Base-by-base conservation (phyloP, 768 basidiomycete genomes). In the Boletus rubropictus region DNA sequence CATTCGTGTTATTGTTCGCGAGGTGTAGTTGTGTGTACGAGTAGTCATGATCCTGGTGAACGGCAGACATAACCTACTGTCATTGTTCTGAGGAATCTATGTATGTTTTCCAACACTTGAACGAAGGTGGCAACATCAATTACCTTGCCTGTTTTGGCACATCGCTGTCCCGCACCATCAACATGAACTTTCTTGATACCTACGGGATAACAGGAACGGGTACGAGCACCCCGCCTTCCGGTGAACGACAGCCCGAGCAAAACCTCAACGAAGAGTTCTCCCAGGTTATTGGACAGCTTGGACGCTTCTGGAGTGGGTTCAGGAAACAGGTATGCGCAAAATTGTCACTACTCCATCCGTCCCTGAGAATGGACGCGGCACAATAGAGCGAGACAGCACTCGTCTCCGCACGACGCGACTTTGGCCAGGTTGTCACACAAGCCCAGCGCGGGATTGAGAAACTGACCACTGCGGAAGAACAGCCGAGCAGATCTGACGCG, bases 241-340 rank as follows among this genome's bases (percentile, higher is more conserved):
- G 48, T 20, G 59, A 50, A 18, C 69, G 64, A 31, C 65, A 71
- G 28, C 69, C 79, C 25, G 78, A 79, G 46, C 74, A 63, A 34
- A 79, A 74, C 46, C 69, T 96, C 36, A 84, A 94, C 59, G 86
- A 94, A 59, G 92, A 96, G 65, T 89, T 96, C 12, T 77, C 77
- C 2, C 85, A 95, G 58, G 92, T 92, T 20, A 80, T 94, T 34
- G 88, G 88, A n/a, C 85, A 89, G 58, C 71, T 95, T 11, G 82
- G 84, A 24, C 75, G 84, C 42, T 84, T 92, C 61, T 96, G 93
- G 93, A 90, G 90, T 37, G 87, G 89, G 25, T 86, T 94, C 60
- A 80, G 82, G 72, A 88, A 86, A 64, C 91, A 93, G 82, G 91
- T 82, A 56, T 53, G 80, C 59, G 40, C 4, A n/a, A 36, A 40